Conservation (phyloP, 2,329 filamentous ascomycete genomes). For the Cladosporium phlei region DNA sequence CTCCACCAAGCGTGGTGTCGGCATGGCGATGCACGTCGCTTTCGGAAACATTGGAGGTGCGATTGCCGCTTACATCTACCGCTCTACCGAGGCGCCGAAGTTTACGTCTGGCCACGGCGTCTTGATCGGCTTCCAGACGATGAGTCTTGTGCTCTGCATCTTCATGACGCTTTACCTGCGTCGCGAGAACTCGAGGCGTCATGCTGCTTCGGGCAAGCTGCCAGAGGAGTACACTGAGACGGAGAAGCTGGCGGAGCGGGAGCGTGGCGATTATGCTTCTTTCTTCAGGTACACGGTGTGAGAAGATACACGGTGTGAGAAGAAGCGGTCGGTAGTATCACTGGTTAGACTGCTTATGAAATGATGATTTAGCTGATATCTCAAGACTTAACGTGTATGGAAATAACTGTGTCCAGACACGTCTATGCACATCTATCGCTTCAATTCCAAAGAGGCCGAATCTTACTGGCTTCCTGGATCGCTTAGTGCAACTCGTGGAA, state of each 20-base stretch:
- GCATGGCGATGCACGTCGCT: conserved; percentile 54
- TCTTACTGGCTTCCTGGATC: too few relatives aligned
- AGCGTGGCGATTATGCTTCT: not conserved
- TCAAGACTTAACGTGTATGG: not conserved
- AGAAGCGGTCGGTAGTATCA: not conserved
- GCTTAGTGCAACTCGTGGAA: too few relatives aligned
- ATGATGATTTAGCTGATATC: not conserved
- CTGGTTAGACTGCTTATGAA: not conserved
- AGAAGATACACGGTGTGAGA: not conserved
- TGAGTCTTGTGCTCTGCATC: not conserved
- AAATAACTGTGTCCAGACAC: too few relatives aligned
- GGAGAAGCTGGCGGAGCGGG: not conserved
- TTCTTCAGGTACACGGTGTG: not conserved
- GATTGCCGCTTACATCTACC: not conserved
- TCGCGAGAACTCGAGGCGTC: not conserved
- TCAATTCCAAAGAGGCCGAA: too few relatives aligned
- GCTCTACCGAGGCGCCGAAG: not conserved
- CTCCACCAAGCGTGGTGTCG: conserved; percentile 51
- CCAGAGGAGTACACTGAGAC: not conserved
- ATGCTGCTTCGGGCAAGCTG: not conserved
- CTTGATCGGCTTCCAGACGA: not conserved
- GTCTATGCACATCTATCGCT: too few relatives aligned
- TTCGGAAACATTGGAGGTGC: conserved; percentile 35
- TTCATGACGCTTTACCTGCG: not conserved
- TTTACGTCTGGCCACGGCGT: not conserved